These are phyloP conservation scores for Hamamelis virginiana DNA, from an alignment of 164 flowering plant species.

Conservation along the genomic window DNA sequence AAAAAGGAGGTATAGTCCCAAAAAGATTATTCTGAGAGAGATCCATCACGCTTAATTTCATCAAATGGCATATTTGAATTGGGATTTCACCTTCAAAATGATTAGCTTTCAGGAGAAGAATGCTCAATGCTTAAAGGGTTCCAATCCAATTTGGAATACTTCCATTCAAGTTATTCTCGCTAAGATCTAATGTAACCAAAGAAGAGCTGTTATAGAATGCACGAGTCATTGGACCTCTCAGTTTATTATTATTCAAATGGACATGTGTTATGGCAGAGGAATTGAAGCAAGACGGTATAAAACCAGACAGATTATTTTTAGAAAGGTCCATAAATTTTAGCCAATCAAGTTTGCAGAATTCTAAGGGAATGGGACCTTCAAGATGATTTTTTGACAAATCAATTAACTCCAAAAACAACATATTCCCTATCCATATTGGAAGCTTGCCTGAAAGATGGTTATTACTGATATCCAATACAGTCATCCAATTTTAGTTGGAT, in stretches of 20 bases:
- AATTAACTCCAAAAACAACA: not conserved
- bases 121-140: not conserved
- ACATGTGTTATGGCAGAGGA: not conserved
- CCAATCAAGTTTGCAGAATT: not conserved
- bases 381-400: not conserved
- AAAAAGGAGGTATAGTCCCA: constrained; percentile 20
- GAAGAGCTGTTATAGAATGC: not conserved
- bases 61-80: not conserved
- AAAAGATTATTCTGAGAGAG: constrained; percentile 8
- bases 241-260: not conserved
- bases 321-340: constrained; percentile 1
- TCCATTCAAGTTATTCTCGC: constrained; percentile 1
- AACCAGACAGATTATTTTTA: not conserved
- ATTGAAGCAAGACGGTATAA: not conserved
- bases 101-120: constrained; percentile 1
- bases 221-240: constrained; percentile 1
- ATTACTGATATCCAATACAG: not conserved
- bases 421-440: constrained; percentile 14
- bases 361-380: not conserved
- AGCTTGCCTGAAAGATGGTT: not conserved
- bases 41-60: not conserved
- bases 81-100: not conserved
- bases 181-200: constrained; percentile 4
- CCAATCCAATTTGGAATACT: not conserved
- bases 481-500: not conserved